Percentiles rank a stretch among this genome's conserved stretches.
These are phyloP conservation scores for Pseudogymnoascus sp. DNA, from an alignment of 2,329 filamentous ascomycete genomes.

Conservation along the genomic window DNA sequence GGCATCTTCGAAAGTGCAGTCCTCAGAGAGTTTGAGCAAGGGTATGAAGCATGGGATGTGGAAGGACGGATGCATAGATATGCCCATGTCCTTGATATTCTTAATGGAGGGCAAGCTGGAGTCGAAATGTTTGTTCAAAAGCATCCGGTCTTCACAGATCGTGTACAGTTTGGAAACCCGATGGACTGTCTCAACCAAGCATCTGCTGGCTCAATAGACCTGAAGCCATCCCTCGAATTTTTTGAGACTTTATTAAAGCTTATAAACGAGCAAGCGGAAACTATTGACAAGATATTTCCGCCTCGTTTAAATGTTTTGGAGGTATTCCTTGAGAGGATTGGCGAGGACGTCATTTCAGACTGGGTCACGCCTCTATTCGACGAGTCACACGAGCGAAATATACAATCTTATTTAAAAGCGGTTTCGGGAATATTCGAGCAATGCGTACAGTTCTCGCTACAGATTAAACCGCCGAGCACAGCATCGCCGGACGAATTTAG, in stretches of 20 bases:
- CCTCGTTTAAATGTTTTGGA: slow-evolving; percentile 64
- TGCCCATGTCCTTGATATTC: slow-evolving; percentile 70
- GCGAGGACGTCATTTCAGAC: slow-evolving; percentile 74
- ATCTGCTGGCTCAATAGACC: slow-evolving; percentile 56
- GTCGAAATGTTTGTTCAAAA: slow-evolving; percentile 84
- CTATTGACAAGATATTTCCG: slow-evolving; percentile 75
- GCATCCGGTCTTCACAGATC: slow-evolving; percentile 72
- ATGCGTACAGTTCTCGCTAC: slow-evolving; percentile 65
- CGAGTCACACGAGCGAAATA: slow-evolving; percentile 68
- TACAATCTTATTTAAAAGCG: slow-evolving; percentile 72
- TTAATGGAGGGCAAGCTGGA: slow-evolving; percentile 73
- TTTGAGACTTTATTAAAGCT: slow-evolving; percentile 67
- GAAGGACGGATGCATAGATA: slow-evolving; percentile 85
- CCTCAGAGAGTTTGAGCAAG: slow-evolving; percentile 84
- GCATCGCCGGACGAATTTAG: slow-evolving; percentile 49
- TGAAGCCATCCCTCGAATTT: slow-evolving; percentile 75
- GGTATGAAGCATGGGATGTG: slow-evolving; percentile 80
- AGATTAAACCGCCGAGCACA: slow-evolving; percentile 58
- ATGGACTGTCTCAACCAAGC: slow-evolving; percentile 72
- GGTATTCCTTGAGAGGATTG: slow-evolving; percentile 71
- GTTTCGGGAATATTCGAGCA: slow-evolving; percentile 85
- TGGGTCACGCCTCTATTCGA: slow-evolving; percentile 82
- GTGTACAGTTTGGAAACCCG: slow-evolving; percentile 61
- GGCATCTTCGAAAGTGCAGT: slow-evolving; percentile 85
- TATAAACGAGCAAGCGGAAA: slow-evolving; percentile 70